phyloP scores from a whole-genome alignment of 2,329 filamentous ascomycete species.

The Epichloe amarillans region DNA sequence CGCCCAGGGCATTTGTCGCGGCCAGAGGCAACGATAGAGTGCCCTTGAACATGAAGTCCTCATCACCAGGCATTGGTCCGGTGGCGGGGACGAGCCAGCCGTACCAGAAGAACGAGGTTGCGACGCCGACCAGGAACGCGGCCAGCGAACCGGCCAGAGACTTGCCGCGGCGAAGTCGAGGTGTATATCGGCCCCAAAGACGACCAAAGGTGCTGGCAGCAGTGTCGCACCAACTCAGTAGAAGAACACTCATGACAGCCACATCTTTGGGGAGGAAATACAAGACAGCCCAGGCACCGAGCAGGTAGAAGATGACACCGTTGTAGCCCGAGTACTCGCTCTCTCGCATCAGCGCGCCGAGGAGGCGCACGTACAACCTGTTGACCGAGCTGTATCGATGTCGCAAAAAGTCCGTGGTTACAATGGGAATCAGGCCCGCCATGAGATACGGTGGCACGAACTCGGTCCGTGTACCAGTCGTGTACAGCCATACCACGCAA shows the following conservation, averaged over 20 bases:
- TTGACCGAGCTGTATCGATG: slow-evolving; percentile 76
- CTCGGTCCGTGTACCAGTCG: slow-evolving; percentile 57
- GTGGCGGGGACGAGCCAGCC: slow-evolving; percentile 63
- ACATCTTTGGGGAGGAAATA: slow-evolving; percentile 88
- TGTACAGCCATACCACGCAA: slow-evolving; percentile 76
- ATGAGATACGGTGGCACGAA: slow-evolving; percentile 74
- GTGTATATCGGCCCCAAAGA: slow-evolving; percentile 79
- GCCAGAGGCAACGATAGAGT: slow-evolving; percentile 53
- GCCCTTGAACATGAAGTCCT: slow-evolving; percentile 65
- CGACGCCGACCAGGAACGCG: slow-evolving; percentile 70
- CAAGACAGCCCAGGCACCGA: slow-evolving; percentile 78
- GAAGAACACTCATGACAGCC: slow-evolving; percentile 73
- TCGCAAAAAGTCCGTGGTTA: slow-evolving; percentile 66
- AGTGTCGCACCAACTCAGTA: slow-evolving; percentile 96
- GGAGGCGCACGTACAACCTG: slow-evolving; percentile 65
- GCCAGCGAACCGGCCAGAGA: slow-evolving; percentile 80
- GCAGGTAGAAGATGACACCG: slow-evolving; percentile 90
- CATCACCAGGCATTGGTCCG: slow-evolving; percentile 55
- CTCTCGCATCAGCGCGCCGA: slow-evolving; percentile 93
- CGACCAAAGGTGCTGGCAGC: slow-evolving; percentile 90
- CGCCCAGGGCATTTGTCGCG: slow-evolving; percentile 45
- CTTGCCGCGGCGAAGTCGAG: slow-evolving; percentile 73
- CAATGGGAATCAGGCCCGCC: slow-evolving; percentile 68
- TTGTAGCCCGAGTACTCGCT: slow-evolving; percentile 91
- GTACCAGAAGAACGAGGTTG: slow-evolving; percentile 77